phyloP scores from a whole-genome alignment of 225 moss, liverwort and hornwort genomes.

The Anthoceros angustus region DNA sequence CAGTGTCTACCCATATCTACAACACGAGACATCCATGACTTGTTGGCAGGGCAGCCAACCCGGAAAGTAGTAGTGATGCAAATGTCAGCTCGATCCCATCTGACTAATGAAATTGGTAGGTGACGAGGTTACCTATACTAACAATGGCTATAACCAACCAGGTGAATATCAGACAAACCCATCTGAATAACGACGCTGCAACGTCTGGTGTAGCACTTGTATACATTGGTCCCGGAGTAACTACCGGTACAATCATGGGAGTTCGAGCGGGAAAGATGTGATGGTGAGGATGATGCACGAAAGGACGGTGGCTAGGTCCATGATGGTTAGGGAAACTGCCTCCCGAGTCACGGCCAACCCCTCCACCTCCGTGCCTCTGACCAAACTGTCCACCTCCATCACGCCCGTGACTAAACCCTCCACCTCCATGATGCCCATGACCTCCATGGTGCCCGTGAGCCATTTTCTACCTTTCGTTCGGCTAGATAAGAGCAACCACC shows the following conservation, averaged over 20 bases:
- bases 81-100: too few species aligned
- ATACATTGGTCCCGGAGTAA: neutral
- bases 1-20: too few species aligned
- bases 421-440: neutral
- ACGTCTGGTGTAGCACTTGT: neutral
- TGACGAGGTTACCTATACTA: too few species aligned
- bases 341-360: neutral
- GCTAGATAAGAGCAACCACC: neutral
- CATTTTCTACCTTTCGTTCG: neutral
- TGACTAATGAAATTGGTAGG: too few species aligned
- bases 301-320: neutral
- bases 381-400: neutral
- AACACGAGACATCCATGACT: too few species aligned
- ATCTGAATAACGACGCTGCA: neutral
- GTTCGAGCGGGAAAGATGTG: neutral
- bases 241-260: neutral
- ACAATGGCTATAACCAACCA: neutral
- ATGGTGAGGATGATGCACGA: neutral
- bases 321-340: slow-evolving; percentile 1
- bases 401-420: neutral
- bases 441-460: neutral
- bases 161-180: neutral
- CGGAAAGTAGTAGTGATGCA: too few species aligned
- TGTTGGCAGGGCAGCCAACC: too few species aligned
- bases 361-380: neutral